Evolutionary conservation across 176 grass and related monocot species (phyloP).

Genomic region (Zoysia japonica): DNA sequence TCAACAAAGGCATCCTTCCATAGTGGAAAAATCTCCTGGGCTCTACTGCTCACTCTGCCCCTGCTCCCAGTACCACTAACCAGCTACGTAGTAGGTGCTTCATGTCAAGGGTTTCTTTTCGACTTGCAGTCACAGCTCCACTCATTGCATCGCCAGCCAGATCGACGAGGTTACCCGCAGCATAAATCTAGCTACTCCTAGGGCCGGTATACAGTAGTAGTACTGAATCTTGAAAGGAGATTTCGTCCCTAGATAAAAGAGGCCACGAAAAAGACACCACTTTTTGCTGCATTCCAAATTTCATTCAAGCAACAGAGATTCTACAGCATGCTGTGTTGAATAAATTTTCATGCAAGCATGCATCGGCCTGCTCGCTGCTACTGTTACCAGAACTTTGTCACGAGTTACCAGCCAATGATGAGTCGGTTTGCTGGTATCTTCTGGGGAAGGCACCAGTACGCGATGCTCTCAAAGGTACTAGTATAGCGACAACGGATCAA

Average conservation of each 20-base stretch:
- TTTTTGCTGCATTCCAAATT: no score
- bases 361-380: not conserved
- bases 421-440: not conserved
- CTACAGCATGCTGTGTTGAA: no score
- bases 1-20: conserved; percentile 46
- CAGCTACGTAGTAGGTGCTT: not conserved
- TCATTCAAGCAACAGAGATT: no score
- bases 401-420: conserved; percentile 29
- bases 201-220: no score
- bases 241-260: no score
- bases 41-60: not conserved
- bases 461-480: conserved; percentile 3
- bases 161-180: no score
- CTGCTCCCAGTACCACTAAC: not conserved
- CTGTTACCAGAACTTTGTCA: conserved; percentile 19
- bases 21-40: not conserved
- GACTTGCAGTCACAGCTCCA: not conserved
- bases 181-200: no score
- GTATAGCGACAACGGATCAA: no score
- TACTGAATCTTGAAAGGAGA: no score
- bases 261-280: no score
- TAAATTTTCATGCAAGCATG: no score
- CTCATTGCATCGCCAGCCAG: no score
- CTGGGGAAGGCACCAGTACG: not conserved
- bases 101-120: conserved; percentile 35